phyloP scores from a whole-genome alignment of 1,284 basidiomycete genomes.

The Malassezia yamatoensis region DNA sequence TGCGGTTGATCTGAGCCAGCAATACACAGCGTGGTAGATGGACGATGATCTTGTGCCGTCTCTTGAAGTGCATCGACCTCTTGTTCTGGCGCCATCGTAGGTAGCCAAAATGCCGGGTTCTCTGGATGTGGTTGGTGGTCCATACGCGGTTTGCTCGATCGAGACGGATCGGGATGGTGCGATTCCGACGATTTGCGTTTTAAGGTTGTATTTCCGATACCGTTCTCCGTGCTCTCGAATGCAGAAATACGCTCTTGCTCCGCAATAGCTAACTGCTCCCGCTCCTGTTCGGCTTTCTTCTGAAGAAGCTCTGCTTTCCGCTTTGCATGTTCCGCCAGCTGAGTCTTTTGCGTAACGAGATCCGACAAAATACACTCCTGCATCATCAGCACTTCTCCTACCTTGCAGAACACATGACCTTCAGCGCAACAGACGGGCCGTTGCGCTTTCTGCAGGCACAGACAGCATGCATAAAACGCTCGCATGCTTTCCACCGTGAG shows the following conservation, averaged over 20 bases:
- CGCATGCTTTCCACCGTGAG: slow-evolving; percentile 14
- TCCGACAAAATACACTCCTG: slow-evolving; percentile 15
- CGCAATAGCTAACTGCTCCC: background rate
- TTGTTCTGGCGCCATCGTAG: slow-evolving; percentile 8
- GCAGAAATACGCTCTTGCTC: background rate
- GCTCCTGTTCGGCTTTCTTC: background rate
- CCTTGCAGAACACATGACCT: slow-evolving; percentile 18
- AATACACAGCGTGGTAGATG: slow-evolving; percentile 16
- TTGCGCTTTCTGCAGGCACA: slow-evolving; percentile 17
- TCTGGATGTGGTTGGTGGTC: background rate
- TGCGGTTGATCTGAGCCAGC: slow-evolving; percentile 11
- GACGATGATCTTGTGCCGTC: slow-evolving; percentile 1
- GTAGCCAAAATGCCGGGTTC: slow-evolving; percentile 17
- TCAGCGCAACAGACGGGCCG: slow-evolving; percentile 9
- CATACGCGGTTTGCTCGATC: background rate
- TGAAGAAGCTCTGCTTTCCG: slow-evolving; percentile 2
- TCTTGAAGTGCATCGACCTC: background rate
- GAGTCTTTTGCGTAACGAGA: slow-evolving; percentile 8
- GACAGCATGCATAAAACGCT: slow-evolving; percentile 15
- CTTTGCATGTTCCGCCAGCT: slow-evolving; percentile 1
- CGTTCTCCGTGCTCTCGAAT: slow-evolving; percentile 1
- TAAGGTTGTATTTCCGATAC: background rate
- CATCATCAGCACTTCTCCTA: background rate
- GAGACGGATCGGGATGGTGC: background rate
- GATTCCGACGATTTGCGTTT: slow-evolving; percentile 13